Evolutionary conservation across 2,329 filamentous ascomycete species (phyloP).

Genomic region (Teratosphaeria epicoccoides): DNA sequence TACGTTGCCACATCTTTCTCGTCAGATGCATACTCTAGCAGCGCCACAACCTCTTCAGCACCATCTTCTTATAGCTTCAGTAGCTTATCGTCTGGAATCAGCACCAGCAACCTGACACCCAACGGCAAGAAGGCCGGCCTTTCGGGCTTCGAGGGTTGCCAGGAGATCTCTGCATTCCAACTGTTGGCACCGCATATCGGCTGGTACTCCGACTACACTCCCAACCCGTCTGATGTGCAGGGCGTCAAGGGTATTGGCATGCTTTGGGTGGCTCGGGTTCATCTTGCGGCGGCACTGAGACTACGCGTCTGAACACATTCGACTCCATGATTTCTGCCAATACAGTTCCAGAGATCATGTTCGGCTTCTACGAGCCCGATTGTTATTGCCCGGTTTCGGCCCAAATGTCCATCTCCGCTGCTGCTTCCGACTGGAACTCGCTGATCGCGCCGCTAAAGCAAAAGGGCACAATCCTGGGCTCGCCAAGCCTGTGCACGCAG

Average conservation of each 20-base stretch:
- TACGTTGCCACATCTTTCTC: background rate
- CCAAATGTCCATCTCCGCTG: slow-evolving; percentile 13
- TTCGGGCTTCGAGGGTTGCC: slow-evolving; percentile 17
- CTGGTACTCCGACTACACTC: slow-evolving; percentile 23
- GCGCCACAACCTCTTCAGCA: slow-evolving; percentile 4
- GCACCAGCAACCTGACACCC: slow-evolving; percentile 7
- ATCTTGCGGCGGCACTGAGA: slow-evolving; percentile 6
- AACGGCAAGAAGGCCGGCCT: slow-evolving; percentile 19
- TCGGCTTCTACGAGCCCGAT: slow-evolving; percentile 25
- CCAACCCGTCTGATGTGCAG: slow-evolving; percentile 11
- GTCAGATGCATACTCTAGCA: background rate
- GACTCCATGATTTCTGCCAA: slow-evolving; percentile 9
- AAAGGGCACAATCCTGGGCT: slow-evolving; percentile 19
- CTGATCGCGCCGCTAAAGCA: slow-evolving; percentile 15
- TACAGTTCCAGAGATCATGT: slow-evolving; percentile 17
- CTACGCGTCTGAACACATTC: slow-evolving; percentile 12
- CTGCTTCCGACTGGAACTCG: slow-evolving; percentile 14
- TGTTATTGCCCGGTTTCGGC: slow-evolving; percentile 16
- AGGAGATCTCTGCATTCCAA: slow-evolving; percentile 9
- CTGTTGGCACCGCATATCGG: slow-evolving; percentile 16
- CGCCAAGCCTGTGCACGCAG: slow-evolving; percentile 21
- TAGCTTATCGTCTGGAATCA: slow-evolving; percentile 5
- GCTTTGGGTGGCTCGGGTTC: slow-evolving; percentile 17
- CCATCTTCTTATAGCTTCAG: background rate
- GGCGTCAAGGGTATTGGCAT: slow-evolving; percentile 18